These are phyloP conservation scores for Penicillium alfredii DNA, from an alignment of 495 filamentous ascomycete genomes.

Conservation along the genomic window DNA sequence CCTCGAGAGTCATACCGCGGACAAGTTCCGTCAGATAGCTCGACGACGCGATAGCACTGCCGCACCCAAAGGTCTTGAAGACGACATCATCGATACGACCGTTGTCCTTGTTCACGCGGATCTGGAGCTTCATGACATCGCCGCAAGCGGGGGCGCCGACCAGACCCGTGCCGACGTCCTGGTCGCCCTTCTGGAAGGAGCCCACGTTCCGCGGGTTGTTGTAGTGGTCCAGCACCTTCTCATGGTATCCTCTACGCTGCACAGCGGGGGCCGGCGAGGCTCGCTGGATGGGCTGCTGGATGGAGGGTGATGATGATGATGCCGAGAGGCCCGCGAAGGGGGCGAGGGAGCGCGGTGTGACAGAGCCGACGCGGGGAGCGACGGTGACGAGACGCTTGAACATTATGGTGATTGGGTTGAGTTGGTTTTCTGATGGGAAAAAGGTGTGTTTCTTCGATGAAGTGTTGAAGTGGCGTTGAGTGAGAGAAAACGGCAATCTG, in stretches of 20 bases:
- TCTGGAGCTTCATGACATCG: slow-evolving; percentile 99
- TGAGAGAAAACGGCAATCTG: slow-evolving; percentile 20
- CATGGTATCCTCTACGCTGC: slow-evolving; percentile 51
- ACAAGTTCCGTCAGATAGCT: slow-evolving; percentile 91
- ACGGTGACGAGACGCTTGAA: slow-evolving; percentile 47
- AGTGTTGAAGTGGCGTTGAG: slow-evolving; percentile 1
- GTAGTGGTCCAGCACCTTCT: slow-evolving; percentile 91
- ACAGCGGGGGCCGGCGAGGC: slow-evolving; percentile 24
- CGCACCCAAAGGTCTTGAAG: slow-evolving; percentile 99
- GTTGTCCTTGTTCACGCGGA: slow-evolving; percentile 84
- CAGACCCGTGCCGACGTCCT: slow-evolving; percentile 91
- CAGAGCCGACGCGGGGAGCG: slow-evolving; percentile 44
- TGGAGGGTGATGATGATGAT: too few relatives aligned
- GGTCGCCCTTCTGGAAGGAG: slow-evolving; percentile 77
- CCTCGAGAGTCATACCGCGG: slow-evolving; percentile 90
- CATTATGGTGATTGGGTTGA: slow-evolving; percentile 31
- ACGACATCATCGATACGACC: slow-evolving; percentile 91
- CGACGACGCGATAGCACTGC: slow-evolving; percentile 85
- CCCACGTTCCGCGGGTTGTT: slow-evolving; percentile 90
- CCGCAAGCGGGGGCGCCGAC: slow-evolving; percentile 87
- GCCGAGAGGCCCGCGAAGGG: slow-evolving; percentile 30
- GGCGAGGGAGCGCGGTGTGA: slow-evolving; percentile 39
- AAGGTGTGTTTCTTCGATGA: too few relatives aligned
- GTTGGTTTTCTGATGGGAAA: background rate
- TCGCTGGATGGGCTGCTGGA: slow-evolving; percentile 29